These are phyloP conservation scores for Babjeviella inositovora DNA, from an alignment of 805 yeast genomes.

Conservation along the genomic window DNA sequence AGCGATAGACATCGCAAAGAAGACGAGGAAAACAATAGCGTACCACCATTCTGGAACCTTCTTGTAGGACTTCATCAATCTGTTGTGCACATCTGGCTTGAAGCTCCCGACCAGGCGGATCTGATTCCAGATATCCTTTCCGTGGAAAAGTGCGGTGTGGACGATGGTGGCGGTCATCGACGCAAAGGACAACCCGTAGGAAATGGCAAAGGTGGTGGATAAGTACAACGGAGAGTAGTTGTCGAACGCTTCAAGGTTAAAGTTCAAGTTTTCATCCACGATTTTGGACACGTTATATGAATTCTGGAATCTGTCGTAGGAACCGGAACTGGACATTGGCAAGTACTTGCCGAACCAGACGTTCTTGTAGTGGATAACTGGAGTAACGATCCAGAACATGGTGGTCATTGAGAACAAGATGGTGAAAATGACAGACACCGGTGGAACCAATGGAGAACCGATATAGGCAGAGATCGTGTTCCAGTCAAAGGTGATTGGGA, in stretches of 20 bases:
- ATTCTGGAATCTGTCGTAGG: slow-evolving; percentile 34
- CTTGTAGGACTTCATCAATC: slow-evolving; percentile 40
- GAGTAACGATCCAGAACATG: slow-evolving; percentile 34
- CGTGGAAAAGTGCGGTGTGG: slow-evolving; percentile 42
- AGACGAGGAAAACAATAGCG: slow-evolving; percentile 20
- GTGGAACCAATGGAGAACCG: slow-evolving; percentile 53
- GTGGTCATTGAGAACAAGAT: slow-evolving; percentile 29
- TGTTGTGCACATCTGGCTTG: slow-evolving; percentile 26
- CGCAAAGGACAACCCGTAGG: slow-evolving; percentile 43
- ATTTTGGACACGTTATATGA: slow-evolving; percentile 33
- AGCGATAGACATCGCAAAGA: slow-evolving; percentile 23
- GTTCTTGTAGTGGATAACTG: slow-evolving; percentile 37
- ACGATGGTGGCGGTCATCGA: slow-evolving; percentile 44
- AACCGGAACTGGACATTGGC: slow-evolving; percentile 34
- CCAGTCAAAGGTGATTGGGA: slow-evolving; percentile 63
- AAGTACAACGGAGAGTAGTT: slow-evolving; percentile 50
- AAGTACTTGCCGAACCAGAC: slow-evolving; percentile 42
- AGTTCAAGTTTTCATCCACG: slow-evolving; percentile 20
- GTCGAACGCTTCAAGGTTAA: slow-evolving; percentile 30
- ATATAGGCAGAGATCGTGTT: slow-evolving; percentile 35
- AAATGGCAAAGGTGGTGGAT: slow-evolving; percentile 39
- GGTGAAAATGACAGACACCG: slow-evolving; percentile 25
- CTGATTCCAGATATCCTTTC: slow-evolving; percentile 25
- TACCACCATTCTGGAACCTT: slow-evolving; percentile 75
- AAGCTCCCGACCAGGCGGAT: slow-evolving; percentile 10